Base-by-base conservation (phyloP, 2,329 filamentous ascomycete genomes). In the Neophaeococcomyces aloes region DNA sequence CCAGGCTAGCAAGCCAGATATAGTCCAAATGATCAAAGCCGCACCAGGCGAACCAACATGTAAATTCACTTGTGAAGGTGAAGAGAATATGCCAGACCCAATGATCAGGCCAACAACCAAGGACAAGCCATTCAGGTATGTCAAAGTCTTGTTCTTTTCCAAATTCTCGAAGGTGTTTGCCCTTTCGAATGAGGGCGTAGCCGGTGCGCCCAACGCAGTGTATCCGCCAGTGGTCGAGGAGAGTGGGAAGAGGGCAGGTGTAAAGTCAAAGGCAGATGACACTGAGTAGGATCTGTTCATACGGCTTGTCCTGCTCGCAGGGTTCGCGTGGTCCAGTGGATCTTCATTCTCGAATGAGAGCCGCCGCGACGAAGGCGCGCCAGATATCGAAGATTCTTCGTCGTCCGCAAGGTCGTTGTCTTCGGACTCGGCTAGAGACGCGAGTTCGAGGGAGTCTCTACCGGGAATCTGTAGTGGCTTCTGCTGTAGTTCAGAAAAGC, bases 381-480 rank as follows among this genome's bases (percentile, higher is more conserved):
- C 89, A n/a, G 83, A 86, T 30, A 79, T 76, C 2, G 79, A 83
- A 29, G 87, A 94, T 31, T 71, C 71, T 45, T 82, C 76, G 36
- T 81, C 77, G 8, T 73, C 74, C 11, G 15, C 8, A 11, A 15
- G 30, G 37, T 67, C 73, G 38, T 75, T 76, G 50, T 74, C 74
- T 41, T 73, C 76, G 54, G 83, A 86, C 49, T 86, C 94, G 48
- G 89, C 91, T 51, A 98, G 79, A 42, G 88, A 95, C 48, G 88
- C 91, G 46, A 98, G 82, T 70, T 98, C 91, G 59, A 98, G 79
- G 36, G 89, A 96, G 72, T 98, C 91, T 67, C 91, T 85, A 49
- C 78, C 67, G 10, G 68, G 66, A n/a, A 49, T 32, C 19, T 36
- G 44, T 15, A 46, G 43, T 10, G 48, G 38, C 49, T 48, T 45